phyloP scores from a whole-genome alignment of 176 grass and related monocot genomes.

The Lolium multiflorum region DNA sequence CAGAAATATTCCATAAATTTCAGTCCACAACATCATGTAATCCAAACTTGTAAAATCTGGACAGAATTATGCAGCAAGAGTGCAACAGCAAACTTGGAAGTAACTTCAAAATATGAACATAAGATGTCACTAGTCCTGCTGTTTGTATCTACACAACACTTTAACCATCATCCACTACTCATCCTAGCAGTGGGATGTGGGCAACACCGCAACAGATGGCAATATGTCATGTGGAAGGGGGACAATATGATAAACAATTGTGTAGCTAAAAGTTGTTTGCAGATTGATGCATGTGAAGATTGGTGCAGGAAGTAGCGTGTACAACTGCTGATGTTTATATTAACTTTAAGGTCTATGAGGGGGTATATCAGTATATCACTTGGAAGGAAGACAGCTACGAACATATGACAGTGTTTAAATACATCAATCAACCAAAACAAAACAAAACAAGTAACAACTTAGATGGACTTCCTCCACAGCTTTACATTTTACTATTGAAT shows the following conservation, averaged over 20 bases:
- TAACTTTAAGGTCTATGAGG: no score
- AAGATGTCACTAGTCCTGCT: neutral
- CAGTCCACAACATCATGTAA: slow-evolving; percentile 12
- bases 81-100: neutral
- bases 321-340: no score
- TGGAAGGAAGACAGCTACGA: slow-evolving; percentile 17
- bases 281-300: neutral
- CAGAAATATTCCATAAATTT: slow-evolving; percentile 38
- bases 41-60: slow-evolving; percentile 21
- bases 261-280: neutral
- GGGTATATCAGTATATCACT: no score
- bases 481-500: neutral
- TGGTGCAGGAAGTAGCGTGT: neutral
- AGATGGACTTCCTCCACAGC: neutral
- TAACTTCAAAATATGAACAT: slow-evolving; percentile 21
- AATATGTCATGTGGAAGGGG: neutral
- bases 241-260: neutral
- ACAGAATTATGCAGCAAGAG: neutral
- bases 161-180: neutral
- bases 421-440: slow-evolving; percentile 32
- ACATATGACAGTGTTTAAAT: neutral
- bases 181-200: neutral
- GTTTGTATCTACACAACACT: neutral
- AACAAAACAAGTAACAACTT: neutral
- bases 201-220: neutral